A percentile compares a stretch with the other conserved stretches of the same genome.
phyloP scores from a whole-genome alignment of 345 rosid species.

The Rhodomyrtus tomentosa region DNA sequence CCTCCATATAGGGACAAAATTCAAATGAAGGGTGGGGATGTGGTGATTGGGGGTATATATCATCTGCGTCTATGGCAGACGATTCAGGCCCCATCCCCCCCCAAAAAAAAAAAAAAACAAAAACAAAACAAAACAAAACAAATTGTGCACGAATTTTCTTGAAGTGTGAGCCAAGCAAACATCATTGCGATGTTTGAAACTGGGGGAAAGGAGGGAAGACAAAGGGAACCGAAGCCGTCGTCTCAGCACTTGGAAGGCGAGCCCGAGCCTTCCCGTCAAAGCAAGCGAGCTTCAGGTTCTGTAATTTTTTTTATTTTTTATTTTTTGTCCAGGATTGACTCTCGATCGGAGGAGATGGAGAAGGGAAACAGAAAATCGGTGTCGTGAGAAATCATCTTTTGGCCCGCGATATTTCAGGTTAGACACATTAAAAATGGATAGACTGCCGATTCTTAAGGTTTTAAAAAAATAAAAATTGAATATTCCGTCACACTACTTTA shows the following conservation, averaged over 20 bases:
- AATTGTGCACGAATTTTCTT: background rate
- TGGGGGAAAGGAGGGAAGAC: background rate
- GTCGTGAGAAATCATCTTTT: background rate
- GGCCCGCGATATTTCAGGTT: background rate
- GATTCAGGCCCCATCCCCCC: no score
- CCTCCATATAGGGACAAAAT: no score
- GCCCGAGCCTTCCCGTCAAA: background rate
- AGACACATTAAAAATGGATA: no score
- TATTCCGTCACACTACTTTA: no score
- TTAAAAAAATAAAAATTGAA: no score
- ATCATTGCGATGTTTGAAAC: background rate
- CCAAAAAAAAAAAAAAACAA: no score
- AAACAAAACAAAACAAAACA: no score
- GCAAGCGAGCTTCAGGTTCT: background rate
- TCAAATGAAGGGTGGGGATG: no score
- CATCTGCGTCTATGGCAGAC: no score
- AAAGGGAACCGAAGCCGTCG: background rate
- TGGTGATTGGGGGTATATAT: no score
- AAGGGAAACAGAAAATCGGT: background rate
- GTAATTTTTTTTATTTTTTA: no score
- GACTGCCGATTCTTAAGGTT: no score
- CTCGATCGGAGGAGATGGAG: background rate
- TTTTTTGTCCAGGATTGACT: background rate
- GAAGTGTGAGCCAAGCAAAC: background rate
- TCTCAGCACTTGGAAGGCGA: background rate